phyloP scores from a whole-genome alignment of 768 basidiomycete genomes.

The Phaeotremella fagi region DNA sequence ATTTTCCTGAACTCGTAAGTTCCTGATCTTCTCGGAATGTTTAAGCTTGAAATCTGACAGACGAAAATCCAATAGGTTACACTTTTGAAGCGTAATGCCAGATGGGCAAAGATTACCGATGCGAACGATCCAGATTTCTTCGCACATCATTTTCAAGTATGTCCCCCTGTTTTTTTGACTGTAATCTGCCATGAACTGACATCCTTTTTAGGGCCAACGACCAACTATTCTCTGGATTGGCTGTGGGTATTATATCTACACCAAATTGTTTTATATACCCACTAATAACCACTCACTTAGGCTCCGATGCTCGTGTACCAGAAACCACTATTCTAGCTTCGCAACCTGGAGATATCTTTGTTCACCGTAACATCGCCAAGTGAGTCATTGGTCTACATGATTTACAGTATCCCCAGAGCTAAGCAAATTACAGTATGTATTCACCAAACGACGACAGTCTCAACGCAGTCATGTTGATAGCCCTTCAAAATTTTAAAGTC shows the following conservation, averaged over 20 bases:
- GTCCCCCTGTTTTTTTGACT: not conserved
- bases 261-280: not conserved
- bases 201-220: slow-evolving; percentile 23
- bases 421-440: slow-evolving; percentile 21
- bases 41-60: not conserved
- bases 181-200: not conserved
- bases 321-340: slow-evolving; percentile 38
- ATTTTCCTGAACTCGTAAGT: not conserved
- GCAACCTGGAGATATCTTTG: slow-evolving; percentile 40
- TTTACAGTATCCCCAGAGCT: not conserved
- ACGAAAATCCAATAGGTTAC: not conserved
- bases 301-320: slow-evolving; percentile 40
- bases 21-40: too few species aligned
- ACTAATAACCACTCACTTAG: not conserved
- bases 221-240: slow-evolving; percentile 43
- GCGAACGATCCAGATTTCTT: not conserved
- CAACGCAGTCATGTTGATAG: slow-evolving; percentile 41
- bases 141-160: not conserved
- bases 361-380: slow-evolving; percentile 40
- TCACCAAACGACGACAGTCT: slow-evolving; percentile 36
- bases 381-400: slow-evolving; percentile 1
- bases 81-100: not conserved
- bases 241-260: slow-evolving; percentile 14
- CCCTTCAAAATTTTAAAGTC: slow-evolving; percentile 41
- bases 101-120: not conserved